phyloP scores from a whole-genome alignment of 1,284 basidiomycete genomes.

The Microbotryomycetes sp. region DNA sequence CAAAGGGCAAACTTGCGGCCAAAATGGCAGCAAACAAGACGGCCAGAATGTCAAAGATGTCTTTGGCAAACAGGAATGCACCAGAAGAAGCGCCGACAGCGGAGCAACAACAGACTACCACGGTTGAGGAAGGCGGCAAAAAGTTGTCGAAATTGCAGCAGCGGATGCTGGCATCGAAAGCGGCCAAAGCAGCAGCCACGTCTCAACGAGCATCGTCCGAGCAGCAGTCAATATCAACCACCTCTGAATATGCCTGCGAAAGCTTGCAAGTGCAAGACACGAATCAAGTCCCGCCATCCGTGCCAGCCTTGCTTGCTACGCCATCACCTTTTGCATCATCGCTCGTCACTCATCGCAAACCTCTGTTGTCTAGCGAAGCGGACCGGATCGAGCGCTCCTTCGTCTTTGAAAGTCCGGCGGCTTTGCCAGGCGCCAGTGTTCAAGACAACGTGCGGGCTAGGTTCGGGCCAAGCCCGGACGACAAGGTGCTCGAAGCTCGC shows the following conservation, averaged over 20 bases:
- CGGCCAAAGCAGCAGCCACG: constrained; percentile 15
- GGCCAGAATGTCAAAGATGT: constrained; percentile 38
- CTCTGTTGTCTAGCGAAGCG: background rate
- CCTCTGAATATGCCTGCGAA: no score
- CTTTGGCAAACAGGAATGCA: background rate
- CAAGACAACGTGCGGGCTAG: constrained; percentile 46
- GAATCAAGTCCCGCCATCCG: background rate
- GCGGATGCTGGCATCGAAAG: constrained; percentile 40
- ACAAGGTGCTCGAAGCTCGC: constrained; percentile 68
- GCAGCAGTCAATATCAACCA: no score
- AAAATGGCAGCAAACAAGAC: constrained; percentile 40
- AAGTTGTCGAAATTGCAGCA: constrained; percentile 50
- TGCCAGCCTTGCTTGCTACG: background rate
- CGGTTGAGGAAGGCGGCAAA: constrained; percentile 35
- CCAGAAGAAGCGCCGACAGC: constrained; percentile 8
- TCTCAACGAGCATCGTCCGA: no score
- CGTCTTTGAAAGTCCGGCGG: background rate
- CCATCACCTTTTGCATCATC: background rate
- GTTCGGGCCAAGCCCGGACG: constrained; percentile 77
- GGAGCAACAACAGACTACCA: constrained; percentile 3
- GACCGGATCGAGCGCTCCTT: background rate
- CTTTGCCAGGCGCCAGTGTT: background rate
- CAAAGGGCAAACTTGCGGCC: constrained; percentile 21
- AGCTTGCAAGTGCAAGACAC: no score
- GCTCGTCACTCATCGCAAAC: background rate